A percentile compares a stretch with the other conserved stretches of the same genome.
phyloP scores from a whole-genome alignment of 2,329 filamentous ascomycete genomes.

The Nigrospora sphaerica region DNA sequence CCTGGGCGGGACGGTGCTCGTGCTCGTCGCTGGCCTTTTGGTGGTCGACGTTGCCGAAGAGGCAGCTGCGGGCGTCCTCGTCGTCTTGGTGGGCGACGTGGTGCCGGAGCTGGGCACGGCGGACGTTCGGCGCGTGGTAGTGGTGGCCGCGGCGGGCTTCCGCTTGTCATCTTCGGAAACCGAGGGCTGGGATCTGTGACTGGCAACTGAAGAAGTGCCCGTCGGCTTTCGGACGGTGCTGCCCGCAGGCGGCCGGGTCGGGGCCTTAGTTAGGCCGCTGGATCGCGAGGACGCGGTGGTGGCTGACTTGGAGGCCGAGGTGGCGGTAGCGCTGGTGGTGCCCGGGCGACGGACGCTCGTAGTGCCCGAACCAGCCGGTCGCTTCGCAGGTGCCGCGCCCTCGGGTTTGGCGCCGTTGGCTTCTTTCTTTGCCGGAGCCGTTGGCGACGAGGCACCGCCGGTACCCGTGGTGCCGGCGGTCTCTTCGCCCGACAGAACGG shows the following conservation, averaged over 20 bases:
- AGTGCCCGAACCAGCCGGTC: conserved; percentile 23
- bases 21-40: conserved; percentile 18
- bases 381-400: conserved; percentile 26
- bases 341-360: conserved; percentile 25
- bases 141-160: conserved; percentile 30
- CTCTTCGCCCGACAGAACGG: conserved; percentile 25
- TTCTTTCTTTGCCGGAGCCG: conserved; percentile 14
- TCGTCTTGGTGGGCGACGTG: conserved; percentile 20
- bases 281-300: conserved; percentile 24
- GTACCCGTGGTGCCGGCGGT: conserved; percentile 20
- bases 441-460: conserved; percentile 20
- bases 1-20: conserved; percentile 20
- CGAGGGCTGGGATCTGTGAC: conserved; percentile 40
- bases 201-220: conserved; percentile 28
- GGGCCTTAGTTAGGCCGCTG: conserved; percentile 38
- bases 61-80: conserved; percentile 11
- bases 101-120: conserved; percentile 30
- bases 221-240: conserved; percentile 25
- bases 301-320: conserved; percentile 7
- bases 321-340: conserved; percentile 15
- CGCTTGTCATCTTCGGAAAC: conserved; percentile 43
- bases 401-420: conserved; percentile 25
- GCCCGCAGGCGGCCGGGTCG: conserved; percentile 36
- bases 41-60: conserved; percentile 21
- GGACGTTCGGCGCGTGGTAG: conserved; percentile 35